phyloP scores from a whole-genome alignment of 306 rosid genomes.

The Cucumis sativus region Cucumber_9930_V3 NC_026660.2:27910001-27910500 shows the following conservation, averaged over 20 bases:
- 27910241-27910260: slow-evolving; percentile 80
- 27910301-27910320: slow-evolving; percentile 46
- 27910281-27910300: slow-evolving; percentile 39
- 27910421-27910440: slow-evolving; percentile 65
- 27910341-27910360: not conserved
- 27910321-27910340: not conserved
- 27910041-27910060: slow-evolving; percentile 18
- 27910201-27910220: not conserved
- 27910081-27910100: not conserved
- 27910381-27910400: slow-evolving; percentile 34
- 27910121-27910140: not conserved
- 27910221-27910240: slow-evolving; percentile 33
- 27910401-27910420: slow-evolving; percentile 89
- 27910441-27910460: slow-evolving; percentile 68
- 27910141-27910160: not conserved
- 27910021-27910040: slow-evolving; percentile 27
- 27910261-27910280: slow-evolving; percentile 79
- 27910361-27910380: not conserved
- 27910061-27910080: slow-evolving; percentile 46
- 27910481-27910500: not conserved
- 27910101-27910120: not conserved
- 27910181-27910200: not conserved
- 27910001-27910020: slow-evolving; percentile 54
- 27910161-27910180: not conserved
- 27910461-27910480: not conserved